phyloP scores from a whole-genome alignment of 2,329 filamentous ascomycete genomes.

The Fusarium domesticum region DNA sequence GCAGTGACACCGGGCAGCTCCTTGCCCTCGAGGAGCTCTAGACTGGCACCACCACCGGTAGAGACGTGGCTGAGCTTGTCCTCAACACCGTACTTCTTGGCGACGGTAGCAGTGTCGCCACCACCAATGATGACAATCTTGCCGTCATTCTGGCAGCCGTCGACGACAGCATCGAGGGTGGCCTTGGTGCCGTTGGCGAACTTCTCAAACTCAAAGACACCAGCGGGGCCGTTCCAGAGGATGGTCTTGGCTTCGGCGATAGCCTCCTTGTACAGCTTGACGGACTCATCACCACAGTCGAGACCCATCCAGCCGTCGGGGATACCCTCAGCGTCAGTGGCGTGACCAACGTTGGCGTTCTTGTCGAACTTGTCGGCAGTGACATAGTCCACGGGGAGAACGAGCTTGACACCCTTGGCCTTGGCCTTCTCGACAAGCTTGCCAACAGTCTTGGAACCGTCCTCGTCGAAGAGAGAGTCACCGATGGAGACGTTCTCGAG shows the following conservation, averaged over 20 bases:
- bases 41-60: constrained; percentile 89
- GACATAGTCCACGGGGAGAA: constrained; percentile 91
- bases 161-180: constrained; percentile 84
- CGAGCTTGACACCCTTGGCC: constrained; percentile 92
- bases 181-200: constrained; percentile 91
- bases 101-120: constrained; percentile 96
- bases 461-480: constrained; percentile 88
- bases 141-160: constrained; percentile 68
- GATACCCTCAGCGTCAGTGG: constrained; percentile 84
- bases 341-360: constrained; percentile 75
- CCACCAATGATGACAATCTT: constrained; percentile 99
- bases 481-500: constrained; percentile 87
- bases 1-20: constrained; percentile 90
- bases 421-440: constrained; percentile 92
- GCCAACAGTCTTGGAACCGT: constrained; percentile 85
- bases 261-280: constrained; percentile 82
- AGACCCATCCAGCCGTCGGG: constrained; percentile 98
- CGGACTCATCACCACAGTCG: constrained; percentile 85
- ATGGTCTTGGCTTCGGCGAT: constrained; percentile 92
- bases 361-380: constrained; percentile 92
- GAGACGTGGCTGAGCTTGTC: constrained; percentile 98
- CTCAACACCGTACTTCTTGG: constrained; percentile 94
- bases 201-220: constrained; percentile 95
- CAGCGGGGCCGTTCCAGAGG: constrained; percentile 96
- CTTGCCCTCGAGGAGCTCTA: constrained; percentile 98